Evolutionary conservation across 495 filamentous ascomycete genomes (phyloP).

Genomic region (Xylaria venustula): DNA sequence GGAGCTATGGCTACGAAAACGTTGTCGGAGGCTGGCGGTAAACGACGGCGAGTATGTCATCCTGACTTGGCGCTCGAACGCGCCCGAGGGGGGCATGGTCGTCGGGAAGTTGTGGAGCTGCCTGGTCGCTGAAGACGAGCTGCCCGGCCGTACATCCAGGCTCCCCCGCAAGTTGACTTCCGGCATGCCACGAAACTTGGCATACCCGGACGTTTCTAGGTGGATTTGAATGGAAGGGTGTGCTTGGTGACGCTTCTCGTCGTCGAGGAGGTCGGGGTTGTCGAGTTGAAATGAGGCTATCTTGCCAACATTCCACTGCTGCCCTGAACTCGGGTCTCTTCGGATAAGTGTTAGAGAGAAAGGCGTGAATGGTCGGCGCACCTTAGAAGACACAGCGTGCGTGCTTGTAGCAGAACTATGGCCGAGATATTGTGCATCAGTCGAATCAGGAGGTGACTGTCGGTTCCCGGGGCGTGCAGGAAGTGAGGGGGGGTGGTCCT

Average conservation of each 20-base stretch:
- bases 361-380: conserved; percentile 25
- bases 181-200: conserved; percentile 49
- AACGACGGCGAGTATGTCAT: conserved; percentile 51
- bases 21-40: conserved; percentile 38
- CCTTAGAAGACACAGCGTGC: conserved; percentile 20
- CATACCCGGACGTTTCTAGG: conserved; percentile 47
- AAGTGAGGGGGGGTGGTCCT: conserved; percentile 11
- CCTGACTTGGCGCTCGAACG: conserved; percentile 48
- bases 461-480: conserved; percentile 15
- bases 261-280: conserved; percentile 61
- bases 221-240: conserved; percentile 44
- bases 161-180: conserved; percentile 18
- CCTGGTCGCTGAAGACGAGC: conserved; percentile 28
- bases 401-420: neutral
- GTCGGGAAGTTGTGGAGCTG: conserved; percentile 4
- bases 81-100: conserved; percentile 20
- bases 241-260: conserved; percentile 36
- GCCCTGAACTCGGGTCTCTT: conserved; percentile 73
- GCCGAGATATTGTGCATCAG: neutral
- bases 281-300: conserved; percentile 54
- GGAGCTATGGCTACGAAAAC: conserved; percentile 32
- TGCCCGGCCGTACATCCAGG: conserved; percentile 31
- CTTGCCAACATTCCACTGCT: conserved; percentile 87
- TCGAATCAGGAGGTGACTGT: neutral
- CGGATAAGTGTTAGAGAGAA: conserved; percentile 84